A percentile compares a stretch with the other conserved stretches of the same genome.
Conservation (phyloP, 2,329 filamentous ascomycete genomes). For the Trematosphaeria pertusa region DNA sequence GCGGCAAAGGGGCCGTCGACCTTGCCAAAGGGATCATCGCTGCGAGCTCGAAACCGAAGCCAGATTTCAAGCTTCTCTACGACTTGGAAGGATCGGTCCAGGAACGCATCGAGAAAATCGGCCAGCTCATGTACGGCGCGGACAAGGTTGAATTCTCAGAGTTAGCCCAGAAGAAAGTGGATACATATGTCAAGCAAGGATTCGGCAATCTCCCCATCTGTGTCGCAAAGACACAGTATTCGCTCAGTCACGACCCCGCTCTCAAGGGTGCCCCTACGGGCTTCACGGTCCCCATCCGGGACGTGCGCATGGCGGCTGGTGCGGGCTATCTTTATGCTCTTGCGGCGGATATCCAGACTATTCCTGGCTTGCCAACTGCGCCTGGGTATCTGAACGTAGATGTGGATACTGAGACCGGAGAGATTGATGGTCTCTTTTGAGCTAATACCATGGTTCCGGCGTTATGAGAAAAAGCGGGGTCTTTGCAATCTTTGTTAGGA, state of each 20-base stretch:
- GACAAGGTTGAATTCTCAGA: slow-evolving; percentile 90
- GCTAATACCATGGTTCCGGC: slow-evolving; percentile 5
- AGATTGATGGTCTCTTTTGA: slow-evolving; percentile 81
- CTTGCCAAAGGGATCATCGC: slow-evolving; percentile 86
- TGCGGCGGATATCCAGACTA: slow-evolving; percentile 97
- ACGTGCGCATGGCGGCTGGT: slow-evolving; percentile 92
- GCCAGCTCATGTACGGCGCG: slow-evolving; percentile 93
- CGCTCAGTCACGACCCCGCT: slow-evolving; percentile 87
- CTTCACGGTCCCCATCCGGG: slow-evolving; percentile 92
- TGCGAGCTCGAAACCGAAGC: slow-evolving; percentile 78
- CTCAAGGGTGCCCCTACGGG: slow-evolving; percentile 94
- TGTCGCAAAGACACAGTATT: slow-evolving; percentile 98
- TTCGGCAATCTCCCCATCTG: slow-evolving; percentile 94
- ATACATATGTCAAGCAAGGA: slow-evolving; percentile 90
- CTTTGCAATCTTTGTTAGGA: slow-evolving; percentile 2
- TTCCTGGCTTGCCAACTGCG: slow-evolving; percentile 91
- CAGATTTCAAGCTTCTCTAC: slow-evolving; percentile 86
- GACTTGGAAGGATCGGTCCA: slow-evolving; percentile 77
- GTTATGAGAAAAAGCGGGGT: slow-evolving; percentile 8
- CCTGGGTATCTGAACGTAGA: slow-evolving; percentile 96
- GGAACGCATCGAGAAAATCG: slow-evolving; percentile 89
- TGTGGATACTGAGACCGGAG: slow-evolving; percentile 60
- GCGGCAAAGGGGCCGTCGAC: slow-evolving; percentile 87
- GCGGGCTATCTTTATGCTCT: slow-evolving; percentile 84
- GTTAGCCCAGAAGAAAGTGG: slow-evolving; percentile 93